Conservation (phyloP, 2,329 filamentous ascomycete species). For the Coccinonectria pachysandricola region DNA sequence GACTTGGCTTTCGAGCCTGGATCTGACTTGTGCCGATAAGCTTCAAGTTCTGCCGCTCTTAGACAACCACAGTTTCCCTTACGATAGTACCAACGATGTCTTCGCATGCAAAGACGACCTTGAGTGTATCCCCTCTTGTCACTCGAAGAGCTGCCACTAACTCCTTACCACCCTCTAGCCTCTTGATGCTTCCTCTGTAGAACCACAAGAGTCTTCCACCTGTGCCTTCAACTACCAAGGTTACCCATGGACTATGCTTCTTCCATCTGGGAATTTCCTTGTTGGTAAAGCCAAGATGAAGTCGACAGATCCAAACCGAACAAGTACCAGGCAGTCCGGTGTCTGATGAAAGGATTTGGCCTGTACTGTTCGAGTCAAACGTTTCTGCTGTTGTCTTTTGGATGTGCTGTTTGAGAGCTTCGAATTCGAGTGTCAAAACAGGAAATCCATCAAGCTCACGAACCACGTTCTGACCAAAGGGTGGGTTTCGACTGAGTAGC, state of each 20-base stretch:
- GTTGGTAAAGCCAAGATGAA: conserved; percentile 63
- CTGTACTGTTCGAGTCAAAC: neutral
- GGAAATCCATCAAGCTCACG: conserved; percentile 62
- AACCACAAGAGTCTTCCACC: conserved; percentile 52
- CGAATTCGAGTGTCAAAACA: conserved; percentile 31
- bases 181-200: conserved; percentile 51
- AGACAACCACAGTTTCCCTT: conserved; percentile 12
- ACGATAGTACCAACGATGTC: conserved; percentile 59
- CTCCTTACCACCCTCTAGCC: conserved; percentile 49
- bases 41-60: conserved; percentile 1
- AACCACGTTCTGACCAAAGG: conserved; percentile 64
- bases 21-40: conserved; percentile 3
- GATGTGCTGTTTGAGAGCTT: conserved; percentile 17
- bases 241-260: conserved; percentile 55
- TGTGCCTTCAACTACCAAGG: conserved; percentile 58
- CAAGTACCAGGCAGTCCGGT: too few relatives aligned
- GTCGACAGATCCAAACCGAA: conserved; percentile 39
- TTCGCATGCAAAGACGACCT: conserved; percentile 73
- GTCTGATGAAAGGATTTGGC: neutral
- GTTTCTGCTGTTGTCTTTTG: neutral
- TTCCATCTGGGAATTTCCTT: conserved; percentile 50
- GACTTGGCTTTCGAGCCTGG: neutral
- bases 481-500: conserved; percentile 67
- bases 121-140: conserved; percentile 40
- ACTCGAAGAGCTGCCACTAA: conserved; percentile 47